These are phyloP conservation scores for Lathyrus oleraceus DNA, from an alignment of 306 rosid species.

Conservation along the genomic window DNA sequence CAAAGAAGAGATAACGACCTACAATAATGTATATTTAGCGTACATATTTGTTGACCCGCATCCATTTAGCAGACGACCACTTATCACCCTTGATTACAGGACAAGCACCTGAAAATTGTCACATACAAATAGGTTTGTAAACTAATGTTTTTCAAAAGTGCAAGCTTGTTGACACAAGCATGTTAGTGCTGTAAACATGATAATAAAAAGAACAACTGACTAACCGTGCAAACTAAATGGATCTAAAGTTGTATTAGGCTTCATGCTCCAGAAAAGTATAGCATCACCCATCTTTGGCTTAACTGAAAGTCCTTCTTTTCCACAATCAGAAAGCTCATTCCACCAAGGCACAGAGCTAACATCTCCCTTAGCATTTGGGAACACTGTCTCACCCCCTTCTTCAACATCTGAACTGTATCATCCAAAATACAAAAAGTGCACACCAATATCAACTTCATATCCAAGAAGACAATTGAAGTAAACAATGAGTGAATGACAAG, in stretches of 20 bases:
- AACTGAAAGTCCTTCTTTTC: conserved; percentile 76
- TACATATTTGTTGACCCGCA: conserved; percentile 62
- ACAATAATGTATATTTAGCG: conserved; percentile 36
- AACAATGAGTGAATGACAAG: background rate
- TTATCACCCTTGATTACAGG: conserved; percentile 89
- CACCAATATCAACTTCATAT: conserved; percentile 10
- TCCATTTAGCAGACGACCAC: conserved; percentile 96
- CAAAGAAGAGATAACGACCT: conserved; percentile 39
- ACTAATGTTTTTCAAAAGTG: conserved; percentile 23
- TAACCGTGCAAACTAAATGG: conserved; percentile 89
- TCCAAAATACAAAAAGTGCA: conserved; percentile 24
- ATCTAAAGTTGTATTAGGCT: conserved; percentile 79
- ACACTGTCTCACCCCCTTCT: conserved; percentile 99
- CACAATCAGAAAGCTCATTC: conserved; percentile 92
- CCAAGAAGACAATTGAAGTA: conserved; percentile 2
- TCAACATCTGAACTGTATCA: conserved; percentile 88
- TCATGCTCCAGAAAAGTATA: conserved; percentile 98
- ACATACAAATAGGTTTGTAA: background rate
- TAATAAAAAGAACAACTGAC: conserved; percentile 17
- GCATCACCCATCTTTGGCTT: conserved; percentile 98
- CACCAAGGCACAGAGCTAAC: conserved; percentile 94
- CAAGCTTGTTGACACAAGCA: conserved; percentile 15
- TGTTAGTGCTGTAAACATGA: background rate
- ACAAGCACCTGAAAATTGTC: conserved; percentile 74
- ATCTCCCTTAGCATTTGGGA: conserved; percentile 86